These are phyloP conservation scores for Phaeotremella fagi DNA, from an alignment of 768 basidiomycete species.

Conservation along the genomic window DNA sequence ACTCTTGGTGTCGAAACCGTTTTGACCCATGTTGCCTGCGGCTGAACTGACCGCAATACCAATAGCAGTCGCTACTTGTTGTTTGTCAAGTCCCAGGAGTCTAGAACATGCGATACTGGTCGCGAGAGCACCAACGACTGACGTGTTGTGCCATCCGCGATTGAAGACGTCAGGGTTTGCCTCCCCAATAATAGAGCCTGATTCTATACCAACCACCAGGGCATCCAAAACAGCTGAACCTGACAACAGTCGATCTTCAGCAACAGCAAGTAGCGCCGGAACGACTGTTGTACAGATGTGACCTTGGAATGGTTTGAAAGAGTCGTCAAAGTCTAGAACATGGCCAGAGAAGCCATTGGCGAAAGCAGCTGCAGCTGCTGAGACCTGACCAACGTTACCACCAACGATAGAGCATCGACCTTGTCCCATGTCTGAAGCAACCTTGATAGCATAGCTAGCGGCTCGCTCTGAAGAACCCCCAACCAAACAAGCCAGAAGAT, in stretches of 20 bases:
- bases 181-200: background rate
- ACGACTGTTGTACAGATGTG: background rate
- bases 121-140: background rate
- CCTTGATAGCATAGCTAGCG: background rate
- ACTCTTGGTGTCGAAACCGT: background rate
- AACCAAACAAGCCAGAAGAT: background rate
- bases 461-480: background rate
- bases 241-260: background rate
- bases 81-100: background rate
- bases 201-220: background rate
- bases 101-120: background rate
- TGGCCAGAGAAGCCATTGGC: background rate
- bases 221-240: background rate
- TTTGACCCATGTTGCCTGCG: background rate
- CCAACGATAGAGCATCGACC: background rate
- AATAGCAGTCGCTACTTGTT: background rate
- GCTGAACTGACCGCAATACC: background rate
- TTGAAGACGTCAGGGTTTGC: background rate
- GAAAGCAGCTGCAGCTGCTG: background rate
- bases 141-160: background rate
- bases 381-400: background rate
- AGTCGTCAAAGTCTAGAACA: background rate
- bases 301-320: background rate
- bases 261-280: background rate
- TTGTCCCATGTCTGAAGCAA: background rate